These are phyloP conservation scores for Scedosporium boydii DNA, from an alignment of 2,329 filamentous ascomycete genomes.

Conservation along the genomic window DNA sequence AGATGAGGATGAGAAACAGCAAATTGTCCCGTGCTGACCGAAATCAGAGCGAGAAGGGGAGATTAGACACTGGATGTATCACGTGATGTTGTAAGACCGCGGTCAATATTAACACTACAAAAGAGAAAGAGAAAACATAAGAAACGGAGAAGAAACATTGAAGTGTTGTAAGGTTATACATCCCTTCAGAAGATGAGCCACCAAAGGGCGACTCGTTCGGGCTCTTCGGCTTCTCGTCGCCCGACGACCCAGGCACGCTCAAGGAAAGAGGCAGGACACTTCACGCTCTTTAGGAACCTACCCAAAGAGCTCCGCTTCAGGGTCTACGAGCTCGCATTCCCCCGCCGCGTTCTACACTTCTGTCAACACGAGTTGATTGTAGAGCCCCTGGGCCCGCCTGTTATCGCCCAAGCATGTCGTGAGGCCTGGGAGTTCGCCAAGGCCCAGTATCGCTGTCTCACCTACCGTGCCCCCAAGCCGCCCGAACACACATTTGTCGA, in stretches of 20 bases:
- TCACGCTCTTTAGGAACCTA: background rate
- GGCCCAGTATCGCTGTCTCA: background rate
- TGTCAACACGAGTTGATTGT: background rate
- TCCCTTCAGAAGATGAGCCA: too few relatives aligned
- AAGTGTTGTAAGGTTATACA: too few relatives aligned
- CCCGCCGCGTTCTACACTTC: background rate
- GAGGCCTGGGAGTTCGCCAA: background rate
- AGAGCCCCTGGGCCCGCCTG: background rate
- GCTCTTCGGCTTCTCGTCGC: background rate
- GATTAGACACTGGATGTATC: too few relatives aligned
- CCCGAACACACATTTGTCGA: background rate
- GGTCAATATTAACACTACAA: too few relatives aligned
- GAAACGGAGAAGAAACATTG: too few relatives aligned
- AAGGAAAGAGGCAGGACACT: background rate
- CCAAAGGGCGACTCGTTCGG: background rate
- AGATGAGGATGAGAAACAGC: too few relatives aligned
- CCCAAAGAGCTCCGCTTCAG: background rate
- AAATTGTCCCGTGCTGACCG: too few relatives aligned
- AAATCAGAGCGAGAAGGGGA: too few relatives aligned
- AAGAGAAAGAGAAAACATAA: too few relatives aligned
- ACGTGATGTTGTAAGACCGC: too few relatives aligned
- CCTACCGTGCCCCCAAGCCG: background rate
- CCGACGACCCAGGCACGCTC: background rate
- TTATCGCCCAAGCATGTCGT: background rate
- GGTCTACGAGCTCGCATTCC: background rate